phyloP scores from a whole-genome alignment of 1,284 basidiomycete genomes.

The Cutaneotrichosporon cutaneum region DNA sequence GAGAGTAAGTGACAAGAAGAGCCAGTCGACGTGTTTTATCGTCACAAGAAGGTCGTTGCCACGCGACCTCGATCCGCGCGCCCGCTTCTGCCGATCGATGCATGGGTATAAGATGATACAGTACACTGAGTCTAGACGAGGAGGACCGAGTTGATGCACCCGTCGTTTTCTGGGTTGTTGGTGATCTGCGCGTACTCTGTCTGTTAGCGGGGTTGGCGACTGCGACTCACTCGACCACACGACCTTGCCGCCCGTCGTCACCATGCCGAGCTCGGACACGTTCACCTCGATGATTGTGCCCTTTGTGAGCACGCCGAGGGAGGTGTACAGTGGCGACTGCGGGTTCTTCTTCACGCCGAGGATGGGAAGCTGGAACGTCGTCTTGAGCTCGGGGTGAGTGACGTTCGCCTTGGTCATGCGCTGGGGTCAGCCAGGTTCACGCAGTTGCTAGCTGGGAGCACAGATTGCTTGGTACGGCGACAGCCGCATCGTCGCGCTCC shows the following conservation, averaged over 20 bases:
- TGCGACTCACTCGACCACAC: conserved; percentile 59
- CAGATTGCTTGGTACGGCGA: too few species aligned
- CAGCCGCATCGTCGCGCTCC: too few species aligned
- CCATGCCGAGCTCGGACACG: conserved; percentile 94
- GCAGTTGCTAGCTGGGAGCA: not conserved
- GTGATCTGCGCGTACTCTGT: conserved; percentile 94
- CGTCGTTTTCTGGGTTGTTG: conserved; percentile 94
- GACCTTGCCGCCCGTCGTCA: conserved; percentile 95
- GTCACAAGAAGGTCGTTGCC: not conserved
- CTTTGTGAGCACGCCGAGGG: conserved; percentile 89
- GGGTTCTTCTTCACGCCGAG: conserved; percentile 99
- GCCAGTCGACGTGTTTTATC: conserved; percentile 1
- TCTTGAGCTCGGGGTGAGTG: conserved; percentile 96
- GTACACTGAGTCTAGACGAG: conserved; percentile 47
- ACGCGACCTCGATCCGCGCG: not conserved
- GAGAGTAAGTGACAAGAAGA: not conserved
- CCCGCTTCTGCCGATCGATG: conserved; percentile 13
- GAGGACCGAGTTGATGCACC: conserved; percentile 91
- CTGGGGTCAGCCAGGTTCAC: conserved; percentile 5
- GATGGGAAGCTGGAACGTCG: conserved; percentile 98
- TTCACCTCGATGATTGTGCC: conserved; percentile 99
- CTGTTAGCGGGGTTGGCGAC: conserved; percentile 59
- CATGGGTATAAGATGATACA: conserved; percentile 19
- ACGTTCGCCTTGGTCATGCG: conserved; percentile 98
- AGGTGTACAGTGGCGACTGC: conserved; percentile 93